Percentiles rank a stretch among this genome's conserved stretches.
Conservation (phyloP, 2,329 filamentous ascomycete genomes). For the Calonectria naviculata region DNA sequence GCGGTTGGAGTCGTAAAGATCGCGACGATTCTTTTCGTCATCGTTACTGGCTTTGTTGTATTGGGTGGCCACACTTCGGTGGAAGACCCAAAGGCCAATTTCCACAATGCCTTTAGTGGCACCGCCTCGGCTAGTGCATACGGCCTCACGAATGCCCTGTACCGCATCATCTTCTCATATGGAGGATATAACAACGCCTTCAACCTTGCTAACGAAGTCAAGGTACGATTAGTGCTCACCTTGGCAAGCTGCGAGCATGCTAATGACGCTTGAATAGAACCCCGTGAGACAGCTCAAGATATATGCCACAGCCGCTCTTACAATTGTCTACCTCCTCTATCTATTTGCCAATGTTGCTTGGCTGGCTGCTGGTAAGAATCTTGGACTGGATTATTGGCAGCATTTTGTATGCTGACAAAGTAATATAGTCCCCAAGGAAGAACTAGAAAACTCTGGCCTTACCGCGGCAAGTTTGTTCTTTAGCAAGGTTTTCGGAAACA, state of each 20-base stretch:
- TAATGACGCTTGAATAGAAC: background rate
- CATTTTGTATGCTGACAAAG: background rate
- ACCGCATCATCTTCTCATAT: slow-evolving; percentile 18
- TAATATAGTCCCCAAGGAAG: slow-evolving; percentile 6
- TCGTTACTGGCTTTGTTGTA: slow-evolving; percentile 18
- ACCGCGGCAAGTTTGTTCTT: slow-evolving; percentile 15
- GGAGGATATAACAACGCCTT: slow-evolving; percentile 19
- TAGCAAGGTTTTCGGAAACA: slow-evolving; percentile 16
- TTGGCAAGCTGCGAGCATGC: no score
- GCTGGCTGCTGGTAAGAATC: slow-evolving; percentile 11
- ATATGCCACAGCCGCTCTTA: slow-evolving; percentile 17
- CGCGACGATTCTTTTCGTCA: slow-evolving; percentile 8
- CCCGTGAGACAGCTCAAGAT: slow-evolving; percentile 17
- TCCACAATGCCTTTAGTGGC: slow-evolving; percentile 9
- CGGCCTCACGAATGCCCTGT: slow-evolving; percentile 15
- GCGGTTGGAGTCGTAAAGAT: slow-evolving; percentile 15
- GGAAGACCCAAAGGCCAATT: slow-evolving; percentile 16
- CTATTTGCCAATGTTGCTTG: slow-evolving; percentile 22
- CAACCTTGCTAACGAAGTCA: slow-evolving; percentile 20
- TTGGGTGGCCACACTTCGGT: slow-evolving; percentile 14
- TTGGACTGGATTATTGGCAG: no score
- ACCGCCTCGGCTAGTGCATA: slow-evolving; percentile 5
- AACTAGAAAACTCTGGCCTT: slow-evolving; percentile 12
- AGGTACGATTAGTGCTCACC: background rate
- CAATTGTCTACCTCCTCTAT: slow-evolving; percentile 15